These are phyloP conservation scores for Colletotrichum coccodes DNA, from an alignment of 2,329 filamentous ascomycete genomes.

Conservation along the genomic window DNA sequence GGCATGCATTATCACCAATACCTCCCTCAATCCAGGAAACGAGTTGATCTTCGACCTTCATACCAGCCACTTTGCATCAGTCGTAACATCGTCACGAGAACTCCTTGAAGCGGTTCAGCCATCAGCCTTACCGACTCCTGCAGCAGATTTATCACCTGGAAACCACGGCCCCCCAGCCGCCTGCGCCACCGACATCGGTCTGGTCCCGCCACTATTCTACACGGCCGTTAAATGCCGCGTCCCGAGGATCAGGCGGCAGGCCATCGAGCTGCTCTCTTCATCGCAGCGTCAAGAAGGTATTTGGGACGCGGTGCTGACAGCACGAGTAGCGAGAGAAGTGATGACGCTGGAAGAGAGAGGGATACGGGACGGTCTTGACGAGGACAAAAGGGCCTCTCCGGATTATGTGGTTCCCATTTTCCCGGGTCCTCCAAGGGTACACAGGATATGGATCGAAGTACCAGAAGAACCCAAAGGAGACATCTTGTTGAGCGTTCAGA, in stretches of 20 bases:
- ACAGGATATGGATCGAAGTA: not conserved
- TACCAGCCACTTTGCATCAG: slow-evolving; percentile 41
- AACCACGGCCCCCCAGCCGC: slow-evolving; percentile 38
- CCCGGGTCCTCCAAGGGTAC: not conserved
- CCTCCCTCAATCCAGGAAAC: slow-evolving; percentile 41
- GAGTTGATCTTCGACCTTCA: slow-evolving; percentile 50
- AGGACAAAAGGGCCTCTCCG: slow-evolving; percentile 8
- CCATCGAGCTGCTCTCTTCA: slow-evolving; percentile 43
- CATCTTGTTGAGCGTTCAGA: not conserved
- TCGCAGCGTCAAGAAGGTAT: slow-evolving; percentile 50
- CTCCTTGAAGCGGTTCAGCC: not conserved
- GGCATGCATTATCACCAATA: slow-evolving; percentile 53
- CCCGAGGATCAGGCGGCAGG: slow-evolving; percentile 50
- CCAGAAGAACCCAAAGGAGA: not conserved
- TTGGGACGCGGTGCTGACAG: slow-evolving; percentile 49
- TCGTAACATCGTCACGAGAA: slow-evolving; percentile 38
- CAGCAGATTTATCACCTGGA: not conserved
- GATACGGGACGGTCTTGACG: slow-evolving; percentile 34
- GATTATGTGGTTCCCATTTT: not conserved
- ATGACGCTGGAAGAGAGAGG: slow-evolving; percentile 49
- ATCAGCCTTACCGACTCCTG: not conserved
- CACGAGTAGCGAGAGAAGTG: slow-evolving; percentile 46
- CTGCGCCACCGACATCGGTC: slow-evolving; percentile 53
- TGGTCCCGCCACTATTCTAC: slow-evolving; percentile 56
- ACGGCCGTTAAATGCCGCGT: slow-evolving; percentile 58